A percentile compares a stretch with the other conserved stretches of the same genome.
These are phyloP conservation scores for Dictyostelium brefeldianum DNA, from an alignment of 78 protist species.

Conservation along the genomic window DNA sequence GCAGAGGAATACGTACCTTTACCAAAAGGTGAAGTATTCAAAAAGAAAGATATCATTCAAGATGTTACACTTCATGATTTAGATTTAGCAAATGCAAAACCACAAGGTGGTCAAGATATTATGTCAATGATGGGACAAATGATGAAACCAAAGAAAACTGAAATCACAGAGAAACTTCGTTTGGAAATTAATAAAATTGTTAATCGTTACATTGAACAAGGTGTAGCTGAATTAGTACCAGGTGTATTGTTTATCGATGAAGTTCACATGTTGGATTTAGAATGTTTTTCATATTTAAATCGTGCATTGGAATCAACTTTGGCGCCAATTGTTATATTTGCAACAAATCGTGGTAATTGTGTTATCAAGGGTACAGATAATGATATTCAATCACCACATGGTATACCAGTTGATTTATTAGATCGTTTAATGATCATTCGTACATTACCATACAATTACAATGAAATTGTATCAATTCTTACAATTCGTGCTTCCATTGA, in stretches of 20 bases:
- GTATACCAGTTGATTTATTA: conserved; percentile 98
- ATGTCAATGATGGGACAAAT: conserved; percentile 97
- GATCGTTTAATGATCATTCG: conserved; percentile 98
- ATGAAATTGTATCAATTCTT: conserved; percentile 92
- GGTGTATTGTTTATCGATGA: conserved; percentile 99
- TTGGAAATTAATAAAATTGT: conserved; percentile 99
- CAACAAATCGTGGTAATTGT: conserved; percentile 99
- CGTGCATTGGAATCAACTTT: conserved; percentile 98
- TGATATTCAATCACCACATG: conserved; percentile 97
- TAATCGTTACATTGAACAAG: conserved; percentile 99
- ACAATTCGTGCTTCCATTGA: conserved; percentile 95
- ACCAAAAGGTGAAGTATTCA: conserved; percentile 99
- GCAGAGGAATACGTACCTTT: conserved; percentile 99
- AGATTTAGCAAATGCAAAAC: conserved; percentile 99
- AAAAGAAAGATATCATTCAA: conserved; percentile 96
- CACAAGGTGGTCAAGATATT: conserved; percentile 99
- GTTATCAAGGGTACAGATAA: conserved; percentile 92
- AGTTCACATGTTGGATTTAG: conserved; percentile 99
- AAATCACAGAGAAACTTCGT: conserved; percentile 99
- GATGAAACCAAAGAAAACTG: conserved; percentile 99
- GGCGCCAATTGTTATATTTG: conserved; percentile 99
- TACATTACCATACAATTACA: conserved; percentile 95
- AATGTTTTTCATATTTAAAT: conserved; percentile 99
- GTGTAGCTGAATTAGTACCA: conserved; percentile 99
- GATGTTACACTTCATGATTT: conserved; percentile 99